phyloP scores from a whole-genome alignment of 2,329 filamentous ascomycete genomes.

The Amauroascus verrucosus region DNA sequence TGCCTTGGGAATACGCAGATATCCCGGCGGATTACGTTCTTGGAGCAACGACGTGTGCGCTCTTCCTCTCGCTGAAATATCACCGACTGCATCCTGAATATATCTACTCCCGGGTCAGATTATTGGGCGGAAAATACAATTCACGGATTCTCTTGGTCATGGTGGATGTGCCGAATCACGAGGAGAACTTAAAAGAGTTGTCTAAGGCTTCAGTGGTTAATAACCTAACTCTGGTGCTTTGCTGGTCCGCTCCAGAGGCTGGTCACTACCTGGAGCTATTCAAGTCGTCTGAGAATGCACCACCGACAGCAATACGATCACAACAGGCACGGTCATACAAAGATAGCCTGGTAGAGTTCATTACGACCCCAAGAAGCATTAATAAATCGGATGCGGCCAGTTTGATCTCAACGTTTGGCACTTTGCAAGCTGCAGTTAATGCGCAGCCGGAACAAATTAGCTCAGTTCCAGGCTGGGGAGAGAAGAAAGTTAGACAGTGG shows the following conservation, averaged over 20 bases:
- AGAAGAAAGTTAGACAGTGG: constrained; percentile 89
- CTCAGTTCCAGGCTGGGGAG: constrained; percentile 83
- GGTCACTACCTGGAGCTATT: constrained; percentile 89
- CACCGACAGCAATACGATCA: constrained; percentile 69
- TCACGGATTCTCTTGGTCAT: constrained; percentile 78
- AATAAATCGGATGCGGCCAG: constrained; percentile 93
- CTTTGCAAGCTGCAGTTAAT: constrained; percentile 74
- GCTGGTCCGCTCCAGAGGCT: constrained; percentile 89
- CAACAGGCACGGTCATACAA: constrained; percentile 75
- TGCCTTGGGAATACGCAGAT: constrained; percentile 94
- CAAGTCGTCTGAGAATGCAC: constrained; percentile 87
- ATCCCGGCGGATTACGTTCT: constrained; percentile 92
- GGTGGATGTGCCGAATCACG: constrained; percentile 92
- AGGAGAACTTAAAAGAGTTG: constrained; percentile 78
- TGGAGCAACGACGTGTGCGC: constrained; percentile 73
- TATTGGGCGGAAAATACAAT: constrained; percentile 73
- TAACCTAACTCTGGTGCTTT: constrained; percentile 81
- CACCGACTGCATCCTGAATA: constrained; percentile 96
- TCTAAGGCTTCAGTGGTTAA: constrained; percentile 89
- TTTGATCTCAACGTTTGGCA: constrained; percentile 85
- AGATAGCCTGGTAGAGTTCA: constrained; percentile 81
- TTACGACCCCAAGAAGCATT: constrained; percentile 77
- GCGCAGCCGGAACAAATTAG: constrained; percentile 76
- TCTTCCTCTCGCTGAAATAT: constrained; percentile 93
- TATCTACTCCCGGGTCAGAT: constrained; percentile 84